A percentile compares a stretch with the other conserved stretches of the same genome.
Evolutionary conservation across 2,329 filamentous ascomycete species (phyloP).

Genomic region (Penicillium sp.): DNA sequence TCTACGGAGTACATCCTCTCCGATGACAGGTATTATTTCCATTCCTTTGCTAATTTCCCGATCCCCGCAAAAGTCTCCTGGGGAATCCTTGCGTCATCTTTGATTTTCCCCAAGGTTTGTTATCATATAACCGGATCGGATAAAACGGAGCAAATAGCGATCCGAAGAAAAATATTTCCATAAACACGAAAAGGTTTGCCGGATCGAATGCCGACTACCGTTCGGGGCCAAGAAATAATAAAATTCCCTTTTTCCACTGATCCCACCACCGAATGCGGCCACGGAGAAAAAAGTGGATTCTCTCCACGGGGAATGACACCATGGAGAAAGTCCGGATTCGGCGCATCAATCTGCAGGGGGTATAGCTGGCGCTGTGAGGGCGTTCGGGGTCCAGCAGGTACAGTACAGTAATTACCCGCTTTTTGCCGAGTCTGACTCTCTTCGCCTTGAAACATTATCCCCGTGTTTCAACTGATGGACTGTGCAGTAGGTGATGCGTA

Average conservation of each 20-base stretch:
- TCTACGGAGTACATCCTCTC: not conserved
- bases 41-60: not conserved
- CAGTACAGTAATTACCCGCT: slow-evolving; percentile 18
- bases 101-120: not conserved
- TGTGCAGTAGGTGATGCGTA: not conserved
- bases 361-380: not conserved
- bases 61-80: not conserved
- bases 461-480: slow-evolving; percentile 13
- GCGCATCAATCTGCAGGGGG: slow-evolving; percentile 15
- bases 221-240: not conserved
- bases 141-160: not conserved
- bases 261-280: not conserved
- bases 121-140: not conserved
- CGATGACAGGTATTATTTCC: not conserved
- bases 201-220: not conserved
- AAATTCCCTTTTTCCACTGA: not conserved
- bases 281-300: slow-evolving; percentile 1
- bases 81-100: not conserved
- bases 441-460: not conserved
- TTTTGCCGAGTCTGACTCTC: slow-evolving; percentile 18
- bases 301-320: slow-evolving; percentile 24
- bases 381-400: not conserved
- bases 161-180: not conserved
- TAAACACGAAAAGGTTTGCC: no score
- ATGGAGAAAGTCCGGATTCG: slow-evolving; percentile 22